Percentiles rank a stretch among this genome's conserved stretches.
These are phyloP conservation scores for Talaromyces rugulosus DNA, from an alignment of 2,329 filamentous ascomycete species.

Conservation along the genomic window DNA sequence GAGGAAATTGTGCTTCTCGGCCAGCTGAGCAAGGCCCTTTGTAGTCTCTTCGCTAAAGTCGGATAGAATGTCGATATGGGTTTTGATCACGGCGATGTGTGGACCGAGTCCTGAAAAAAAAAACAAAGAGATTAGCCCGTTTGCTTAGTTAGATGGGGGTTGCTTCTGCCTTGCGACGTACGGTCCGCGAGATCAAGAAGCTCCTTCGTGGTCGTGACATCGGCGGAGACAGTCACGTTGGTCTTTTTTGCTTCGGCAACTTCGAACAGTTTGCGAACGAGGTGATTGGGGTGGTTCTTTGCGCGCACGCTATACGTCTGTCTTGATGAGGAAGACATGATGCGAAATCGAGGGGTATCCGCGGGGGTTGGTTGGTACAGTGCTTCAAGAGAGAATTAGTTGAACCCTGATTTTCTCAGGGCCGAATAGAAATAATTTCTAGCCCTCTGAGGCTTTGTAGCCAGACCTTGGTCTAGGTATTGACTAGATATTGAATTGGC, in stretches of 20 bases:
- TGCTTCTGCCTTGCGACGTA: slow-evolving; percentile 23
- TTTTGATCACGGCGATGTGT: slow-evolving; percentile 50
- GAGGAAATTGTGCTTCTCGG: slow-evolving; percentile 53
- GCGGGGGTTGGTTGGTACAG: too few species aligned
- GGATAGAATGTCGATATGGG: slow-evolving; percentile 49
- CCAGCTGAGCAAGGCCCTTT: slow-evolving; percentile 37
- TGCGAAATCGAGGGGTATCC: neutral
- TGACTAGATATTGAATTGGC: neutral
- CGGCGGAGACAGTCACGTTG: slow-evolving; percentile 47
- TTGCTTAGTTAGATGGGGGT: neutral
- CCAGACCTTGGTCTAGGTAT: neutral
- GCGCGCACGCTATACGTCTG: slow-evolving; percentile 37
- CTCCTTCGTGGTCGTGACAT: slow-evolving; percentile 44
- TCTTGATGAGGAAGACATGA: slow-evolving; percentile 43
- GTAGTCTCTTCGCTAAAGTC: slow-evolving; percentile 45
- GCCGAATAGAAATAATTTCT: neutral
- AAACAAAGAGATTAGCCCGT: neutral
- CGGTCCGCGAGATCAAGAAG: slow-evolving; percentile 45
- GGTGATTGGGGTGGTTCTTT: slow-evolving; percentile 38
- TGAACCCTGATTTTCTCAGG: neutral
- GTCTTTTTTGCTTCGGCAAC: slow-evolving; percentile 45
- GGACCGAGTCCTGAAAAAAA: slow-evolving; percentile 42
- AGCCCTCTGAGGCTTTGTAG: neutral
- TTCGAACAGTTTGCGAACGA: slow-evolving; percentile 41
- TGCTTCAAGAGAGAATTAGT: neutral